Base-by-base conservation (phyloP, 306 rosid genomes). In the Gleditsia sinensis region DNA sequence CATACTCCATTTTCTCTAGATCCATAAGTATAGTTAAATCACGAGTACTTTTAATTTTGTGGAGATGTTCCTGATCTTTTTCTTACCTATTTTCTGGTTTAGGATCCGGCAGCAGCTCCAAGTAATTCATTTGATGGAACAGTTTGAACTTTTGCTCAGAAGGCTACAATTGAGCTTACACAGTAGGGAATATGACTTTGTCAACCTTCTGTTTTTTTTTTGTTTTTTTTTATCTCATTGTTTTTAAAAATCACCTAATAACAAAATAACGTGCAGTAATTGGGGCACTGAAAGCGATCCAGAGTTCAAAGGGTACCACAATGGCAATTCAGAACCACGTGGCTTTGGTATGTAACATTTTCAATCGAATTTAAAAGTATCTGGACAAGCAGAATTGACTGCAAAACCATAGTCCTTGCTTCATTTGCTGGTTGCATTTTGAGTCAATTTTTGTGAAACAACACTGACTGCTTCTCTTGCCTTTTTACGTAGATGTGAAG, bases 281-380 rank as follows among this genome's bases (percentile, higher is more conserved):
- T 94, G 99, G 99, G 96, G 97, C 46, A 94, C 99, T 32, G 99
- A 94, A 84, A 92, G 83, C 75, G 97, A 94, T 85, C 96, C 99
- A 37, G 93, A 88, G 67, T 94, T 94, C 80, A 88, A 94, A 92
- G 99, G 97, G 67, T 90, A 92, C 83, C 99, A 94, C 88, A 94
- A 88, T 84, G 99, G 99, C 43, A 94, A 94, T 85, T 88, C 99
- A 24, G 96, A 94, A 32, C 97, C 99, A 67, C 96, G 95, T 60
- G 96, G 99, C 72, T 94, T 92, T 84, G 99, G 97, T 94, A 81
- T 36, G 88, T 59, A 46, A 69, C 32, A 75, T 65, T 39, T 48
- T 50, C n/a, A 23, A 16, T 66, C 63, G 37, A 36, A 57, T 76
- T 46, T 58, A 56, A 36, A 21, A 50, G 37, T 40, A 53, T 49